Conservation (phyloP, 2,329 filamentous ascomycete species). For the Cercospora brassicicola region DNA sequence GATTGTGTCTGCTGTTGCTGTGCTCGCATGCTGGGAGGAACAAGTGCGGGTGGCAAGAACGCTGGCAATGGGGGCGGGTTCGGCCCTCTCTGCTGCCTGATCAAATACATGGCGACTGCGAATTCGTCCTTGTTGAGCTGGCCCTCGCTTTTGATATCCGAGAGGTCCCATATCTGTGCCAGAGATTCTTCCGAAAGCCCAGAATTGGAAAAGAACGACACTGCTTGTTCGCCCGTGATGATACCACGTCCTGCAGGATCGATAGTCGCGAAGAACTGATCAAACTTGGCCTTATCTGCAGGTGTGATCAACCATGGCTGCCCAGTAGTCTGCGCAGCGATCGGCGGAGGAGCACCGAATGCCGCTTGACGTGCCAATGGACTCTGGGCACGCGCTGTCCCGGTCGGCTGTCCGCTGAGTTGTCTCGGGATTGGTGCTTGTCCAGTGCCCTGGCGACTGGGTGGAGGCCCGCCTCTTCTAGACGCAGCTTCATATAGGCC, state of each 20-base stretch:
- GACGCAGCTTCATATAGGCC: slow-evolving; percentile 88
- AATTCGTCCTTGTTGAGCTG: slow-evolving; percentile 86
- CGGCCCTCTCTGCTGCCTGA: slow-evolving; percentile 80
- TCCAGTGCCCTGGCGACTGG: slow-evolving; percentile 28
- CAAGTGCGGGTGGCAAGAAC: slow-evolving; percentile 73
- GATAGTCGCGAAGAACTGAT: slow-evolving; percentile 78
- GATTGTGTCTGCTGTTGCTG: slow-evolving; percentile 55
- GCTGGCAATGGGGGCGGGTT: slow-evolving; percentile 69
- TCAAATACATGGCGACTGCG: slow-evolving; percentile 95
- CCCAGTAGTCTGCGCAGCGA: slow-evolving; percentile 57
- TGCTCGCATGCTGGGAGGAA: slow-evolving; percentile 81
- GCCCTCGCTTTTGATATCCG: slow-evolving; percentile 89
- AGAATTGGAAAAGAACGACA: slow-evolving; percentile 90
- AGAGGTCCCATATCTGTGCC: slow-evolving; percentile 95
- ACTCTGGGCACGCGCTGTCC: slow-evolving; percentile 58
- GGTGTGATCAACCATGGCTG: slow-evolving; percentile 80
- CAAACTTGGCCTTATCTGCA: slow-evolving; percentile 83
- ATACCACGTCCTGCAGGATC: slow-evolving; percentile 78
- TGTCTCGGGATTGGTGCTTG: slow-evolving; percentile 71
- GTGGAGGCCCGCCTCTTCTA: slow-evolving; percentile 58
- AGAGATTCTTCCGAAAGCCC: slow-evolving; percentile 83
- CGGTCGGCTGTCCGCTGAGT: slow-evolving; percentile 62
- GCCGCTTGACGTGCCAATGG: slow-evolving; percentile 54
- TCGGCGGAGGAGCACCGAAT: slow-evolving; percentile 51
- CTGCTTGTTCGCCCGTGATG: slow-evolving; percentile 92